Evolutionary conservation across 1,139 yeast species (phyloP).

Genomic region (Lodderomyces jiufengensis): DNA sequence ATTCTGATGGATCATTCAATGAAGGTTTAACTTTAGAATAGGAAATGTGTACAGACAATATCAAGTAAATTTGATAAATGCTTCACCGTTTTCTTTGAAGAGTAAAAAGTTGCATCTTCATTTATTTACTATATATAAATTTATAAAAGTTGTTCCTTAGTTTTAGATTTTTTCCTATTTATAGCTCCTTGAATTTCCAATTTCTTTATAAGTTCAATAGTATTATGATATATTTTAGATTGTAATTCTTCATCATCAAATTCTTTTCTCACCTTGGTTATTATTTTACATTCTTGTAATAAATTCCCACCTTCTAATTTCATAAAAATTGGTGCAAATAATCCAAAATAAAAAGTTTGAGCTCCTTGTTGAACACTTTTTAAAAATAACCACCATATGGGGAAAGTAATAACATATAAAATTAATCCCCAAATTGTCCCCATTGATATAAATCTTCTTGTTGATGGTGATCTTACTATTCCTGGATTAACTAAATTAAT

Average conservation of each 20-base stretch:
- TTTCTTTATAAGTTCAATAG: conserved; percentile 51
- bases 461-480: conserved; percentile 79
- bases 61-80: too few species aligned
- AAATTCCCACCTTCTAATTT: conserved; percentile 62
- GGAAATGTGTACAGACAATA: too few species aligned
- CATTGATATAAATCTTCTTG: conserved; percentile 72
- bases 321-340: conserved; percentile 67
- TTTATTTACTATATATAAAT: too few species aligned
- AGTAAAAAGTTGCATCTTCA: too few species aligned
- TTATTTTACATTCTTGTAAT: conserved; percentile 66
- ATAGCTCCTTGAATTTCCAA: conserved; percentile 72
- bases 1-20: too few species aligned
- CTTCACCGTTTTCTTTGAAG: too few species aligned
- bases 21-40: too few species aligned
- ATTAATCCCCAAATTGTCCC: conserved; percentile 74
- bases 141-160: conserved; percentile 16
- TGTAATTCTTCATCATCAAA: conserved; percentile 60
- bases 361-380: conserved; percentile 77
- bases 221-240: conserved; percentile 55
- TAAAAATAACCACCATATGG: conserved; percentile 76
- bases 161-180: conserved; percentile 46
- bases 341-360: conserved; percentile 68
- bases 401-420: conserved; percentile 66
- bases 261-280: conserved; percentile 61
- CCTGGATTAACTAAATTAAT: conserved; percentile 90